Conservation (phyloP, 371 early-diverging fungal genomes). For the Phascolomyces articulosus region DNA sequence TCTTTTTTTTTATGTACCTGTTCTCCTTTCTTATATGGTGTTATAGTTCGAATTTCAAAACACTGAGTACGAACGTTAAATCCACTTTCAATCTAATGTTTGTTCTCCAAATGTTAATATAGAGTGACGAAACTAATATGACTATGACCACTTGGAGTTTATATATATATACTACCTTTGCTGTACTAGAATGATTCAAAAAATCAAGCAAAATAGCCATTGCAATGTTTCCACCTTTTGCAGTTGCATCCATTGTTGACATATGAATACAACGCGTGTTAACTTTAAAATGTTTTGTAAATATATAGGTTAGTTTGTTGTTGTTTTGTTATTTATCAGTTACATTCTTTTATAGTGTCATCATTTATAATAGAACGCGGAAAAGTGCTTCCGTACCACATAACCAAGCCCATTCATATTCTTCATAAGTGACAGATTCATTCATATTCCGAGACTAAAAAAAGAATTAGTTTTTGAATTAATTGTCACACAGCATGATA, state of each 20-base stretch:
- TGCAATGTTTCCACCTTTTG: constrained; percentile 55
- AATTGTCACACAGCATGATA: neutral
- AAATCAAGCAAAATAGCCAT: constrained; percentile 67
- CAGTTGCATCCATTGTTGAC: constrained; percentile 42
- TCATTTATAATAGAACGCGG: no score
- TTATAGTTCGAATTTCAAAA: constrained; percentile 59
- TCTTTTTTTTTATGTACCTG: constrained; percentile 31
- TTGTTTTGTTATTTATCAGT: no score
- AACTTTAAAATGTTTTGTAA: constrained; percentile 42
- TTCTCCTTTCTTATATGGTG: constrained; percentile 58
- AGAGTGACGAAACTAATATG: no score
- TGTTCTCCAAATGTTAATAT: no score
- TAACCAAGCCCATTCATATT: constrained; percentile 67
- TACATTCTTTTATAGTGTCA: no score
- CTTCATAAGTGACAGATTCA: constrained; percentile 36
- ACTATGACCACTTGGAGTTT: no score
- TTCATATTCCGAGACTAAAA: constrained; percentile 17
- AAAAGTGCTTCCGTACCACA: constrained; percentile 42
- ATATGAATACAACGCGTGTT: constrained; percentile 68
- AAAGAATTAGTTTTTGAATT: neutral
- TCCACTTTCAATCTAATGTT: constrained; percentile 62
- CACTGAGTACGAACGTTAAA: constrained; percentile 52
- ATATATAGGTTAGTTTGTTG: neutral
- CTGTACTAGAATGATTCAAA: constrained; percentile 62
- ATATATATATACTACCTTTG: constrained; percentile 33